Base-by-base conservation (phyloP, 2,329 filamentous ascomycete species). In the Ophiobolus disseminans region DNA sequence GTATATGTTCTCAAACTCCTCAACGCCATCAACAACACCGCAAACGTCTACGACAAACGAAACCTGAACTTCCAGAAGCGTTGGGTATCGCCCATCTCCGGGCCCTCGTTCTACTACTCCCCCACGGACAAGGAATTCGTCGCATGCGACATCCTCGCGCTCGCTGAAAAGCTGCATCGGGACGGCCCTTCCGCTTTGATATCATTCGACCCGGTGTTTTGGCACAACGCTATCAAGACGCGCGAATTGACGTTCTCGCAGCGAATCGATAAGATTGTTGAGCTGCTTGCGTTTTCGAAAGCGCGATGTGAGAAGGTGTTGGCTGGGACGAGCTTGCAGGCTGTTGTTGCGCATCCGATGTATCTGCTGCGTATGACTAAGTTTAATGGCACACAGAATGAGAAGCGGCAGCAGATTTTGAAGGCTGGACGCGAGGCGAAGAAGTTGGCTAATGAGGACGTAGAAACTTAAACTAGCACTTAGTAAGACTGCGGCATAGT, bases 1-100 rank as follows among this genome's bases (percentile, higher is more conserved):
- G n/a, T n/a, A 26, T 54, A 36, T 32, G 28, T 44, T n/a, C 11
- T 10, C n/a, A 28, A 30, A 10, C 47, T 54, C 5, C 20, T 54
- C 4, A n/a, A 22, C 17, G 43, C 43, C 14, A n/a, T 54, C 9
- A 48, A 42, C 32, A 51, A 51, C 16, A 6, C 37, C 3, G 5
- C 17, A 13, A 16, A 45, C 14, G 38, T 43, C 3, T 13, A 34
- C 11, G 44, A 45, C 25, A 40, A 17, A 22, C 16, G 2, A 20
- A 14, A 25, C 21, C n/a, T n/a, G n/a, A n/a, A n/a, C n/a, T n/a
- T n/a, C n/a, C n/a, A n/a, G n/a, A n/a, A n/a, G n/a, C 1, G 45
- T 52, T 16, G 10, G 34, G 26, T 31, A 32, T 19, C 38, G 26
- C 9, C 40, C 11, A 17, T 14, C 17, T 4, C 17, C 5, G 8